Conservation (phyloP, 2,329 filamentous ascomycete genomes). For the Cladophialophora carrionii region DNA sequence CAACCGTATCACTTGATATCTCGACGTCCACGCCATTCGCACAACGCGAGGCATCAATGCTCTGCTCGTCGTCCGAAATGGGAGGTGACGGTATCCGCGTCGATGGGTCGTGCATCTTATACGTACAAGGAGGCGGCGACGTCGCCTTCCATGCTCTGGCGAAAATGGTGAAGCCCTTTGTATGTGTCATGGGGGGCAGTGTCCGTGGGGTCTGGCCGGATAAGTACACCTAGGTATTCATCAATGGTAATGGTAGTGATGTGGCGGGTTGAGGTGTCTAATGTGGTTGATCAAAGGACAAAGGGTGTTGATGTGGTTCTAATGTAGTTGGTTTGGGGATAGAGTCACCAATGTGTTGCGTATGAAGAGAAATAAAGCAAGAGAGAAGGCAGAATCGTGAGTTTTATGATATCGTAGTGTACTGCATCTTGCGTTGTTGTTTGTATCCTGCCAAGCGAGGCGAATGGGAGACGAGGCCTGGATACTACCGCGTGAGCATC, state of each 20-base stretch:
- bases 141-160: slow-evolving; percentile 15
- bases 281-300: too few relatives aligned
- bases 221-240: too few relatives aligned
- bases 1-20: slow-evolving; percentile 3
- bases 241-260: background rate
- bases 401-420: slow-evolving; percentile 21
- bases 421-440: slow-evolving; percentile 30
- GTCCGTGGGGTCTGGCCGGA: background rate
- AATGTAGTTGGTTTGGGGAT: too few relatives aligned
- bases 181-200: slow-evolving; percentile 15
- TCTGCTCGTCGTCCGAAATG: slow-evolving; percentile 16
- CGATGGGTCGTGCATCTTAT: slow-evolving; percentile 5
- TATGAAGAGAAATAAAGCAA: background rate
- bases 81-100: slow-evolving; percentile 6
- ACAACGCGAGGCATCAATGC: slow-evolving; percentile 7
- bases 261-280: background rate
- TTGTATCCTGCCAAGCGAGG: slow-evolving; percentile 28
- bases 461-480: slow-evolving; percentile 3
- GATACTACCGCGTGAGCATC: slow-evolving; percentile 6
- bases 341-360: background rate
- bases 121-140: background rate
- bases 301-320: too few relatives aligned
- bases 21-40: slow-evolving; percentile 12
- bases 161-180: slow-evolving; percentile 21
- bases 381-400: background rate